Evolutionary conservation across 2,329 filamentous ascomycete genomes (phyloP).

Genomic region (Botrytis tulipae): DNA sequence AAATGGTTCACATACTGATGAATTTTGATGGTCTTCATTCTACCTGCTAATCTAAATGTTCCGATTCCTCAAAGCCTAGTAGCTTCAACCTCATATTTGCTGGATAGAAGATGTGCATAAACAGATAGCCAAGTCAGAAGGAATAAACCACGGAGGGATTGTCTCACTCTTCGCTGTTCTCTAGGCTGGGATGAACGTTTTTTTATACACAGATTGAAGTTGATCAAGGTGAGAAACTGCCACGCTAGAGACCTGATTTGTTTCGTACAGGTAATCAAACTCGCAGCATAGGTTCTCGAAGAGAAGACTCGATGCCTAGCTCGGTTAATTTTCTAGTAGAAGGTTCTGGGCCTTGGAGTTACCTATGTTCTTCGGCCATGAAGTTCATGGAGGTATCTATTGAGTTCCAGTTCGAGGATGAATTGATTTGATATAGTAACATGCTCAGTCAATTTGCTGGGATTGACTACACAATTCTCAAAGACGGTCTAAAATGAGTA

Average conservation of each 20-base stretch:
- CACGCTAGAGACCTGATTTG: neutral
- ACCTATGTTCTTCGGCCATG: neutral
- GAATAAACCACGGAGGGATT: neutral
- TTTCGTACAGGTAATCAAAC: neutral
- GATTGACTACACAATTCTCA: neutral
- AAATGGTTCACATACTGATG: neutral
- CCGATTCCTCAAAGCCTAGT: neutral
- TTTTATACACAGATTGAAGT: neutral
- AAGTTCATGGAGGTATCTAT: neutral
- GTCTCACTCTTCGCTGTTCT: neutral
- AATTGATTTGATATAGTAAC: neutral
- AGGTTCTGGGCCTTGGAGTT: neutral
- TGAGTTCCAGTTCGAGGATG: neutral
- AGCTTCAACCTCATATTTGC: neutral
- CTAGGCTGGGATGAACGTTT: neutral
- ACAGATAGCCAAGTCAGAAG: neutral
- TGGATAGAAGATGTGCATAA: neutral
- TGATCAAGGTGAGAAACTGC: neutral
- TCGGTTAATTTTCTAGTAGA: neutral
- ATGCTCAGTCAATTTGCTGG: neutral
- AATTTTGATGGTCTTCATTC: neutral
- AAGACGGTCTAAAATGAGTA: fast-evolving
- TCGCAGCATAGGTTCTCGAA: neutral
- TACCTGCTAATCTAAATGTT: neutral
- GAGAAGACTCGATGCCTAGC: fast-evolving